phyloP scores from a whole-genome alignment of 2,329 filamentous ascomycete genomes.

The Claviceps fusiformis region DNA sequence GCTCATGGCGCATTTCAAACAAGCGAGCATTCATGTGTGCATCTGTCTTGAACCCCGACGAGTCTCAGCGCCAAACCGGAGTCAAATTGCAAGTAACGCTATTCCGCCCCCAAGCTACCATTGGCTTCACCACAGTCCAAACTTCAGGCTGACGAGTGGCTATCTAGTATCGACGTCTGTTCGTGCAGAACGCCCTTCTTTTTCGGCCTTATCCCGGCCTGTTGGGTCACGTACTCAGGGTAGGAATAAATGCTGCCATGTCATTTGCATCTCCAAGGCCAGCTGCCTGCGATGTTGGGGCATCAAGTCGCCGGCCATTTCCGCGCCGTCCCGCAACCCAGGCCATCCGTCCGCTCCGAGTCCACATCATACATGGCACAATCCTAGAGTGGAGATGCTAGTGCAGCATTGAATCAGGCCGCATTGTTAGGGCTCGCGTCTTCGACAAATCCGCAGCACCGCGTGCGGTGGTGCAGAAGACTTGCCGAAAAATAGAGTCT shows the following conservation, averaged over 20 bases:
- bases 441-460: neutral
- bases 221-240: neutral
- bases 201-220: neutral
- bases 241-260: neutral
- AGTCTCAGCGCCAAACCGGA: neutral
- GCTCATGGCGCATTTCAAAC: neutral
- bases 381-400: neutral
- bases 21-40: neutral
- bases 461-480: neutral
- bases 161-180: neutral
- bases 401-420: neutral
- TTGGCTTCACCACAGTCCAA: constrained; percentile 11
- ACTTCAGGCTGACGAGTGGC: neutral
- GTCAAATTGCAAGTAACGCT: constrained; percentile 9
- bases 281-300: neutral
- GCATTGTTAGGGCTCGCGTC: neutral
- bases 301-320: neutral
- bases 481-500: neutral
- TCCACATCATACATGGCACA: neutral
- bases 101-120: constrained; percentile 11
- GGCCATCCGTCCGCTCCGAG: neutral
- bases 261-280: neutral
- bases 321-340: constrained; percentile 3
- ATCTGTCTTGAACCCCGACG: neutral
- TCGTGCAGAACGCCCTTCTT: neutral